Evolutionary conservation across 306 rosid genomes (phyloP), one percentile per base, ranked within the genome.

Genomic region (Lathyrus sativus): DNA sequence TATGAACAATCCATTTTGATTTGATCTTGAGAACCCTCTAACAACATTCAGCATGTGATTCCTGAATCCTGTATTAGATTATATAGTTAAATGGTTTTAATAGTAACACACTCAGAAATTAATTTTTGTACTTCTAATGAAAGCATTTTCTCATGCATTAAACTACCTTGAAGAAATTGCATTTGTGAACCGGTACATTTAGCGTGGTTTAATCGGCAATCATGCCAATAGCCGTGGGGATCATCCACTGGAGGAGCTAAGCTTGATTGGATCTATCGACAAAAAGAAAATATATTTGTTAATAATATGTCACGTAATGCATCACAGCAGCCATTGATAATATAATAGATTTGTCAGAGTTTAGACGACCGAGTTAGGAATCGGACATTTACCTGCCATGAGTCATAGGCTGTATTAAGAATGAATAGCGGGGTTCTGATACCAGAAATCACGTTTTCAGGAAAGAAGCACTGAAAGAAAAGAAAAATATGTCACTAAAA

Each of bases 381-480:
- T 44, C 5, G 1, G 38, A 59, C 46, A 43, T 54, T 55, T 81
- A 88, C 99, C 99, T 93, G 97, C 96, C 97, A 90, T n/a, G 90
- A 80, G 72, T 93, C 97, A 72, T 90, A 90, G 71, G 96, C 98
- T 37, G 93, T 81, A 67, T 93, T 93, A 53, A 88, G 91, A 76
- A 90, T 85, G 83, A 90, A 90, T n/a, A 88, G 77, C 4, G 98
- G 98, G 68, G 98, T 90, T 78, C 67, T 73, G 45, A 90, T 39
- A 46, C 80, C 46, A 72, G 78, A 71, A 19, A 90, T 88, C 83
- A 85, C 70, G 76, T 93, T 93, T 78, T 93, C 89, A 9, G 98
- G 97, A 81, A 93, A 93, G 86, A 93, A 93, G 80, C 98, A 90
- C 97, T 88, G 93, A 64, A 51, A 64, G 39, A 65, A 53, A 53